Evolutionary conservation across 768 basidiomycete species (phyloP).

Genomic region (Rhizopogon roseolus): DNA sequence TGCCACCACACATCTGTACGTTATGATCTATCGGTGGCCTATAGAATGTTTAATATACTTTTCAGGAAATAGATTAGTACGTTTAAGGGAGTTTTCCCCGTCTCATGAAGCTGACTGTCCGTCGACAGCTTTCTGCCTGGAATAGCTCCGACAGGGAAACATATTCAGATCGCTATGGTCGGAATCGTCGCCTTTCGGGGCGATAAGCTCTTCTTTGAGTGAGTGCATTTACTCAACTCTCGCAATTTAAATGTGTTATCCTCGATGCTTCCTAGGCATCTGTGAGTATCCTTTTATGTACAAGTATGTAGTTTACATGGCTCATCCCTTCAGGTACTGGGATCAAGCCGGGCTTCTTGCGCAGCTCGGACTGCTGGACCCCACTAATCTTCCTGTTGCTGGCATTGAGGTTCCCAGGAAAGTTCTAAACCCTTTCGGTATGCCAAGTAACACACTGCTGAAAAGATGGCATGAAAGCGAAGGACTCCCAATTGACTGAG

Average conservation of each 20-base stretch:
- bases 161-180: constrained; percentile 37
- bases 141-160: constrained; percentile 32
- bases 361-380: constrained; percentile 36
- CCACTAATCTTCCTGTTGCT: constrained; percentile 28
- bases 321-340: constrained; percentile 32
- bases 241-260: neutral
- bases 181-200: constrained; percentile 43
- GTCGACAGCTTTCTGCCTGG: constrained; percentile 25
- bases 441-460: constrained; percentile 34
- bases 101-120: neutral
- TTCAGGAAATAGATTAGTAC: constrained; percentile 38
- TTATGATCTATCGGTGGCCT: neutral
- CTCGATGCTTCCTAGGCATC: constrained; percentile 14
- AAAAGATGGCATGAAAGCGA: constrained; percentile 32
- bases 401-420: constrained; percentile 37
- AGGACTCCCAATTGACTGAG: constrained; percentile 25
- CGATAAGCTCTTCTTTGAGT: constrained; percentile 48
- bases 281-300: constrained; percentile 15
- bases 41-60: neutral
- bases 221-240: constrained; percentile 8
- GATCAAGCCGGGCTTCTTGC: constrained; percentile 44
- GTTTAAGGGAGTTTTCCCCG: constrained; percentile 2
- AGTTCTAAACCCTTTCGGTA: constrained; percentile 36
- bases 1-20: constrained; percentile 34
- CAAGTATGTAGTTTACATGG: neutral